These are phyloP conservation scores for Scutellaria minor DNA, from an alignment of 257 asterid species.

Conservation along the genomic window DNA sequence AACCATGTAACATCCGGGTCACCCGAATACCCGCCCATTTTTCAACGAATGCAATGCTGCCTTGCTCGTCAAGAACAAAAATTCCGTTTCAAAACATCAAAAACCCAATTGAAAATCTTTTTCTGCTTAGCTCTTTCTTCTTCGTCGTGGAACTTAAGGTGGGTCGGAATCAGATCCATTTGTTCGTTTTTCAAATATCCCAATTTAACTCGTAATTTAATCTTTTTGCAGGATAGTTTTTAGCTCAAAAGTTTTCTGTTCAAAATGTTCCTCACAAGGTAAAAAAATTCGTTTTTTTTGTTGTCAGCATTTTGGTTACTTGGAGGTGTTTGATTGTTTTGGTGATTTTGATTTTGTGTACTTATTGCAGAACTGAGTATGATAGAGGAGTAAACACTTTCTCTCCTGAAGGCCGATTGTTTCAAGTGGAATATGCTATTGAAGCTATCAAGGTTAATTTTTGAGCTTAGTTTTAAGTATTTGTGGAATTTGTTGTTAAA, in stretches of 20 bases:
- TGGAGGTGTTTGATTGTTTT: background rate
- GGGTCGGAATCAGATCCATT: slow-evolving; percentile 37
- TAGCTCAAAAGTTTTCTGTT: slow-evolving; percentile 30
- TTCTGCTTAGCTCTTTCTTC: background rate
- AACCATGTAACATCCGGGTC: slow-evolving; percentile 28
- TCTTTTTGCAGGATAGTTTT: slow-evolving; percentile 42
- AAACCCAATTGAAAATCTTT: background rate
- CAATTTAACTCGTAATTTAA: slow-evolving; percentile 18
- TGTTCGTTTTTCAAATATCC: slow-evolving; percentile 3
- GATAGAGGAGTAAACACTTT: slow-evolving; percentile 95
- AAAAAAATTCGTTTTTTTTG: background rate
- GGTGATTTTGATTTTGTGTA: slow-evolving; percentile 3
- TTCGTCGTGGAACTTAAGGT: slow-evolving; percentile 36
- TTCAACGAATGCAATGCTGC: slow-evolving; percentile 21
- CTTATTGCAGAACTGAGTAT: slow-evolving; percentile 73
- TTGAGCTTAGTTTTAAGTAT: background rate
- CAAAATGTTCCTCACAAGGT: slow-evolving; percentile 90
- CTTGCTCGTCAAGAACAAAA: slow-evolving; percentile 47
- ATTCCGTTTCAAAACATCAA: slow-evolving; percentile 23
- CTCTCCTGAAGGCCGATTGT: slow-evolving; percentile 94
- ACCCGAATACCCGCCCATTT: slow-evolving; percentile 31
- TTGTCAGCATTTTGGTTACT: slow-evolving; percentile 17
- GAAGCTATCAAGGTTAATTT: slow-evolving; percentile 78
- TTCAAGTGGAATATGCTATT: slow-evolving; percentile 92
- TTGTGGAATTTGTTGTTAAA: slow-evolving; percentile 34